Conservation (phyloP, 2,329 filamentous ascomycete species). For the Xylaria hypoxylon region DNA sequence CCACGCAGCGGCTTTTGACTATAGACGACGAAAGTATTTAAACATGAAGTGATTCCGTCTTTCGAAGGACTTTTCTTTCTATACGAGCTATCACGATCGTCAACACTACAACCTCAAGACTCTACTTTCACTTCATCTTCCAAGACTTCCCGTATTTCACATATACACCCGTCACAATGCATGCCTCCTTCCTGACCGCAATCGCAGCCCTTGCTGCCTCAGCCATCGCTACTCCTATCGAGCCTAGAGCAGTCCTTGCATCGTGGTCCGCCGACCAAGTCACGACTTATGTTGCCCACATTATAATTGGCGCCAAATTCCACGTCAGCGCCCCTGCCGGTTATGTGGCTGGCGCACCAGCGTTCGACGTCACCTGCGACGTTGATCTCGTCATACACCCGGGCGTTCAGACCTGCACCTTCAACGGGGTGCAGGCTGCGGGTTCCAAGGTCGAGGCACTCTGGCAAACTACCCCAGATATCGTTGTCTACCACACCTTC, state of each 20-base stretch:
- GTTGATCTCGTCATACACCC: background rate
- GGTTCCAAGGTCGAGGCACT: conserved; percentile 22
- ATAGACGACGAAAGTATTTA: conserved; percentile 1
- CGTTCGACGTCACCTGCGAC: conserved; percentile 15
- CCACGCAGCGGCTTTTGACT: background rate
- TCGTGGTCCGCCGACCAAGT: conserved; percentile 21
- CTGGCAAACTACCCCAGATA: background rate
- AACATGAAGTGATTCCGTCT: background rate
- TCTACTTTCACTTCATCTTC: background rate
- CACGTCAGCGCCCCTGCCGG: conserved; percentile 10
- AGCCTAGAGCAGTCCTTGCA: conserved; percentile 1
- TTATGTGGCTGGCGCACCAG: conserved; percentile 20
- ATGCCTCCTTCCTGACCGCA: conserved; percentile 3
- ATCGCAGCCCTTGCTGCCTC: conserved; percentile 17
- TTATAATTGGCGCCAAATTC: conserved; percentile 5
- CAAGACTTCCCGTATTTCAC: background rate
- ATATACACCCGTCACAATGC: conserved; percentile 19
- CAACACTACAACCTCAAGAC: background rate
- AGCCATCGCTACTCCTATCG: conserved; percentile 8
- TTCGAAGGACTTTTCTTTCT: background rate
- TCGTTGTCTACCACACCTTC: conserved; percentile 19
- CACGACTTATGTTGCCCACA: background rate
- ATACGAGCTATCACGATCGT: background rate
- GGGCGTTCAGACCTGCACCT: background rate
- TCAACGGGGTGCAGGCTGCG: conserved; percentile 3